Evolutionary conservation across 1,284 basidiomycete species (phyloP).

Genomic region (Vanrija pseudolonga): DNA sequence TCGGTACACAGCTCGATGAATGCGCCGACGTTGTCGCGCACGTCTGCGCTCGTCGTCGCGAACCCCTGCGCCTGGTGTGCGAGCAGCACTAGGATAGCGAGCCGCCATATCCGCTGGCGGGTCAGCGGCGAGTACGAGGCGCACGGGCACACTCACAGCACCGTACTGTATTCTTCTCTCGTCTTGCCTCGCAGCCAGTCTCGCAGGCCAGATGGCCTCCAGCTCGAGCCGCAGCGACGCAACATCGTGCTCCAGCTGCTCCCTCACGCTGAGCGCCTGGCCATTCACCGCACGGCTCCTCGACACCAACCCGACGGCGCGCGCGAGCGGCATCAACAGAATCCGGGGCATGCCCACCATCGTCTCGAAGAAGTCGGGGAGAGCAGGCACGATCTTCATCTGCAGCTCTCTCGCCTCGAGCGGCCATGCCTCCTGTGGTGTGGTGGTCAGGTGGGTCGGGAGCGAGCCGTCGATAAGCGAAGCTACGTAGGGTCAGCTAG

Average conservation of each 20-base stretch:
- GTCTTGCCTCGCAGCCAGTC: conserved; percentile 1
- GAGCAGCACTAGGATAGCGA: background rate
- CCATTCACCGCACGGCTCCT: background rate
- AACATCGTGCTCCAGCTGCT: conserved; percentile 5
- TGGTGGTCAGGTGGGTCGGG: background rate
- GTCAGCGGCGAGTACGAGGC: too few species aligned
- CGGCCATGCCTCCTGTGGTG: background rate
- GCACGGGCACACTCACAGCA: background rate
- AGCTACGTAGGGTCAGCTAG: background rate
- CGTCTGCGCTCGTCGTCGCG: background rate
- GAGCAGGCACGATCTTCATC: background rate
- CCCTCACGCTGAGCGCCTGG: background rate
- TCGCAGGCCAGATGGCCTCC: conserved; percentile 2
- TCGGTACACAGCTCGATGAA: conserved; percentile 2
- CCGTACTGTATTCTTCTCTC: conserved; percentile 1
- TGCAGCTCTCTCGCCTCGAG: conserved; percentile 6
- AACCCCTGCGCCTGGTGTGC: conserved; percentile 5
- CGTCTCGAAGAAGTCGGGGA: conserved; percentile 6
- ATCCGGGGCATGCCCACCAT: conserved; percentile 1
- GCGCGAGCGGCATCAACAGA: background rate
- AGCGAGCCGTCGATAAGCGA: background rate
- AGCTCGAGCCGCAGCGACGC: conserved; percentile 5
- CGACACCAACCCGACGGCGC: background rate
- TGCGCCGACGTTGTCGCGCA: background rate
- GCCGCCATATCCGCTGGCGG: background rate